Conservation (phyloP, 768 basidiomycete genomes). For the Suillus hirtellus region DNA sequence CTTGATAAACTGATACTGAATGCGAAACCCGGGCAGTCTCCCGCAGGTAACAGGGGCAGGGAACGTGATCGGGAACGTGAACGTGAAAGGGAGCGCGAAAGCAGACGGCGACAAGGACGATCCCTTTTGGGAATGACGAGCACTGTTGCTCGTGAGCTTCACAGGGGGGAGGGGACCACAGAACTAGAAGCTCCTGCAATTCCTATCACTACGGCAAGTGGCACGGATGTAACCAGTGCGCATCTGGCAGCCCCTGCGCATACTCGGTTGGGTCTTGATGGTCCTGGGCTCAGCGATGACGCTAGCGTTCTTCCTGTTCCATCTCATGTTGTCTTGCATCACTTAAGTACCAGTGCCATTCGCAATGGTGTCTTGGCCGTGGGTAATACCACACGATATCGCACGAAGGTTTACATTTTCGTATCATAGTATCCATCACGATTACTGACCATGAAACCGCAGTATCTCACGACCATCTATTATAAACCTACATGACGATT, state of each 20-base stretch:
- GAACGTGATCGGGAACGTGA: conserved; percentile 32
- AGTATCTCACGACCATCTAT: conserved; percentile 87
- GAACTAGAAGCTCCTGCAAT: conserved; percentile 28
- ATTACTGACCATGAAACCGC: conserved; percentile 22
- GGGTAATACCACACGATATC: conserved; percentile 87
- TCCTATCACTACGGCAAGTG: conserved; percentile 40
- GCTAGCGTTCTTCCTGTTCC: conserved; percentile 90
- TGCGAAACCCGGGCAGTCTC: conserved; percentile 35
- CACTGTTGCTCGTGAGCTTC: conserved; percentile 30
- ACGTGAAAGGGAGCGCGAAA: conserved; percentile 33
- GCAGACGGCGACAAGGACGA: conserved; percentile 32
- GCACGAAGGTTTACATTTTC: conserved; percentile 68
- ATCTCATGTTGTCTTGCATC: conserved; percentile 91
- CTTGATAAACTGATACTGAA: conserved; percentile 95
- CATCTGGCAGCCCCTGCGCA: conserved; percentile 28
- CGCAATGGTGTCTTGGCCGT: conserved; percentile 91
- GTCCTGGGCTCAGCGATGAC: conserved; percentile 70
- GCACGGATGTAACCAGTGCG: conserved; percentile 35
- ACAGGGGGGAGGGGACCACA: conserved; percentile 23
- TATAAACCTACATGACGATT: conserved; percentile 59
- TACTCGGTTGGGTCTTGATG: conserved; percentile 38
- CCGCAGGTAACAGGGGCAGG: conserved; percentile 31
- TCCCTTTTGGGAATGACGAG: conserved; percentile 38
- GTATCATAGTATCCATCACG: conserved; percentile 8
- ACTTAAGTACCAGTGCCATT: conserved; percentile 94